Percentiles rank a stretch among this genome's conserved stretches.
These are phyloP conservation scores for Ichthyophthirius multifiliis DNA, from an alignment of 169 alveolate genomes.

Conservation along the genomic window DNA sequence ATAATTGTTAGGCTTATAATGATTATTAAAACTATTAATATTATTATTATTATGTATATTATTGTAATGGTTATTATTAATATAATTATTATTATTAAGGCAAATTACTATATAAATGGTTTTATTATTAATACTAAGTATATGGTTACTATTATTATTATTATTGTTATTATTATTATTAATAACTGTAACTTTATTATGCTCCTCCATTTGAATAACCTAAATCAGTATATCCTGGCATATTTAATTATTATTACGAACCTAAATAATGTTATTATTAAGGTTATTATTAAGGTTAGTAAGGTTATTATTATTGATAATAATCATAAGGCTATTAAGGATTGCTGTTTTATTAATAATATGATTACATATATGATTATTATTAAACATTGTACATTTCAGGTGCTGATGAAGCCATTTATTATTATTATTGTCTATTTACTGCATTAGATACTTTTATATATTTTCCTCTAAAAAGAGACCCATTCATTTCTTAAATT, in stretches of 20 bases:
- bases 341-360: no score
- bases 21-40: no score
- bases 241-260: neutral
- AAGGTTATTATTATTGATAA: neutral
- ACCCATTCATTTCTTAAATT: conserved; percentile 64
- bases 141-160: no score
- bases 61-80: no score
- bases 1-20: neutral
- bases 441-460: conserved; percentile 6
- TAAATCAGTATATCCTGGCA: neutral
- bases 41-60: no score
- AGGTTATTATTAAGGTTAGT: neutral
- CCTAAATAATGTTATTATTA: neutral
- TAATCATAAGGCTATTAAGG: neutral
- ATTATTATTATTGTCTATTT: neutral
- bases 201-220: no score
- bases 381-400: neutral
- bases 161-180: no score
- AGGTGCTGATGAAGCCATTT: neutral
- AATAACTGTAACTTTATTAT: no score
- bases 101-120: no score
- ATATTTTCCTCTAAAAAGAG: neutral
- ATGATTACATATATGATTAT: no score
- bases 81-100: no score
- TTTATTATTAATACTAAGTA: no score